Evolutionary conservation across 1,284 basidiomycete genomes (phyloP).

Genomic region (Ceratobasidium sp.): DNA sequence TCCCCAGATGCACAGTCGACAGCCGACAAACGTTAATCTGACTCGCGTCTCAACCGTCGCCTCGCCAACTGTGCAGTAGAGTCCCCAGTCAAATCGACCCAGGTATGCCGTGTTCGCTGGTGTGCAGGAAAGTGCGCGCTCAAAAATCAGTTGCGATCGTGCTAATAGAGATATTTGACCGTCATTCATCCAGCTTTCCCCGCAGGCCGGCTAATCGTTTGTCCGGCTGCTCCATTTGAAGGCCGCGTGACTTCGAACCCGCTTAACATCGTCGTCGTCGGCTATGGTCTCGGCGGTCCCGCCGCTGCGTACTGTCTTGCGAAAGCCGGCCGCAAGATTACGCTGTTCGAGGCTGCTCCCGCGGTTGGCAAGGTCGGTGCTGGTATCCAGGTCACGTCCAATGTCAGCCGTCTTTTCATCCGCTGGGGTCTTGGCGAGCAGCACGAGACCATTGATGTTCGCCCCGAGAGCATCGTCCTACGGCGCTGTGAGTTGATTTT

Average conservation of each 20-base stretch:
- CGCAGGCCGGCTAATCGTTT: not conserved
- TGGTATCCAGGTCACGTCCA: conserved; percentile 66
- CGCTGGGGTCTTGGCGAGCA: conserved; percentile 66
- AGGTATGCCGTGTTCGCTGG: not conserved
- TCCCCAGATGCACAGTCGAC: not conserved
- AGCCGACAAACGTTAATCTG: not conserved
- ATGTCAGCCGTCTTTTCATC: conserved; percentile 64
- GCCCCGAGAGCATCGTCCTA: conserved; percentile 62
- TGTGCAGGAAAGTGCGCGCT: not conserved
- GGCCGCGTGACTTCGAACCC: conserved; percentile 54
- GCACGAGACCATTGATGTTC: conserved; percentile 61
- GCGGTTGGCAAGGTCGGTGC: conserved; percentile 65
- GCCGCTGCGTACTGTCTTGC: conserved; percentile 62
- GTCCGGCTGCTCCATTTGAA: conserved; percentile 34
- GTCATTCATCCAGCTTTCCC: not conserved
- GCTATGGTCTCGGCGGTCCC: conserved; percentile 65
- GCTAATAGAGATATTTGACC: not conserved
- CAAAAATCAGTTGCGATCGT: not conserved
- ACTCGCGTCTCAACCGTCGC: not conserved
- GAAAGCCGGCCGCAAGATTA: conserved; percentile 64
- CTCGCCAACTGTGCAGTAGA: not conserved
- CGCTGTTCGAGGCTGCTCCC: conserved; percentile 62
- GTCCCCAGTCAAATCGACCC: not conserved
- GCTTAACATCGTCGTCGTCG: conserved; percentile 64
- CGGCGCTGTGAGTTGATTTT: conserved; percentile 61